Evolutionary conservation across 192 early-diverging fungal genomes (phyloP).

Genomic region (Tieghemiomyces parasiticus): DNA sequence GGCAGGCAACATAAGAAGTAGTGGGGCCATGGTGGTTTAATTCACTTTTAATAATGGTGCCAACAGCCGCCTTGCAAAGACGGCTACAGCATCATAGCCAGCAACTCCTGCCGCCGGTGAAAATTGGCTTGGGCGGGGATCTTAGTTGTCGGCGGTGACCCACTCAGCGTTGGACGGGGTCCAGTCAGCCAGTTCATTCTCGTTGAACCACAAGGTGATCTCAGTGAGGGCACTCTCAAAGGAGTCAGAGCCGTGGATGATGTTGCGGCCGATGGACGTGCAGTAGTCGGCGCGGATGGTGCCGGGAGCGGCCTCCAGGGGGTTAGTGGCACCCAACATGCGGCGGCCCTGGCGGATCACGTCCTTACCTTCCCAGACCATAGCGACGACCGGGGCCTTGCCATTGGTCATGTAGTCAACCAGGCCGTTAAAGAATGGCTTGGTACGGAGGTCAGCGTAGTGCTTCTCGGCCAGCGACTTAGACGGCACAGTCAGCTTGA

Average conservation of each 20-base stretch:
- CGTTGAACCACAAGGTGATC: conserved; percentile 61
- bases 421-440: conserved; percentile 81
- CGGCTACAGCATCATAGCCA: too few relatives aligned
- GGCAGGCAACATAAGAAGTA: too few relatives aligned
- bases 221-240: conserved; percentile 70
- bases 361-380: conserved; percentile 73
- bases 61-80: too few relatives aligned
- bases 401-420: conserved; percentile 90
- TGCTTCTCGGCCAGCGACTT: conserved; percentile 62
- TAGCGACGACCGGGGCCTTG: conserved; percentile 65
- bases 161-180: conserved; percentile 44
- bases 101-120: too few relatives aligned
- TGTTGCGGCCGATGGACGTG: conserved; percentile 61
- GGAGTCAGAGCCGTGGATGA: conserved; percentile 79
- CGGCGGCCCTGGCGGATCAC: conserved; percentile 77
- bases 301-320: conserved; percentile 69
- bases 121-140: too few relatives aligned
- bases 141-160: conserved; percentile 52
- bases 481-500: conserved; percentile 56
- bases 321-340: conserved; percentile 88
- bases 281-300: conserved; percentile 83
- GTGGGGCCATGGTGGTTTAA: too few relatives aligned
- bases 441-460: conserved; percentile 67
- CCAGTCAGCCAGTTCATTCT: conserved; percentile 46
- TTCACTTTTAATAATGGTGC: too few relatives aligned